These are phyloP conservation scores for Mycena vulgaris DNA, from an alignment of 768 basidiomycete species.

Conservation along the genomic window DNA sequence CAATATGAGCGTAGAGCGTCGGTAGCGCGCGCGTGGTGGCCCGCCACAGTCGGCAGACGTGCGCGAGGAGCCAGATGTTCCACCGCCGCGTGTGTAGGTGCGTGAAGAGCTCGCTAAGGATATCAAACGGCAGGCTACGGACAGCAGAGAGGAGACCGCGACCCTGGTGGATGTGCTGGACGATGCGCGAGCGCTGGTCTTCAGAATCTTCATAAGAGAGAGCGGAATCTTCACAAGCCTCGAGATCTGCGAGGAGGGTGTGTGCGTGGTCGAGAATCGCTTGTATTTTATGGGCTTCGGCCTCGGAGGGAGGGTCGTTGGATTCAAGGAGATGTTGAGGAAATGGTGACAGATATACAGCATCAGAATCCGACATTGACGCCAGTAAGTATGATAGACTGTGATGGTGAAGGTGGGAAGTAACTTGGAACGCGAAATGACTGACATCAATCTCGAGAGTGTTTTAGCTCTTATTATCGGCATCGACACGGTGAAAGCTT, in stretches of 20 bases:
- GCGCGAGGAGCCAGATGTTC: neutral
- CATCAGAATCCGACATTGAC: too few relatives aligned
- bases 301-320: neutral
- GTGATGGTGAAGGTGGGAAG: too few relatives aligned
- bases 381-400: too few relatives aligned
- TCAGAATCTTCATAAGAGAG: too few relatives aligned
- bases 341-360: neutral
- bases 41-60: neutral
- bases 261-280: slow-evolving; percentile 5
- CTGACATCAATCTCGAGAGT: too few relatives aligned
- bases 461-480: too few relatives aligned
- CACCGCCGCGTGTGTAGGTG: neutral
- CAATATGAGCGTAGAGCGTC: neutral
- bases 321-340: neutral
- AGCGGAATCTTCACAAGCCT: too few relatives aligned
- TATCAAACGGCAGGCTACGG: slow-evolving; percentile 3
- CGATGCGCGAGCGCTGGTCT: neutral
- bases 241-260: neutral
- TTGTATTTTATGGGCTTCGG: neutral
- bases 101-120: slow-evolving; percentile 1
- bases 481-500: too few relatives aligned
- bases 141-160: neutral
- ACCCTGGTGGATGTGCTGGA: neutral
- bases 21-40: neutral
- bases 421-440: too few relatives aligned